Evolutionary conservation across 805 yeast species (phyloP).

Genomic region (Nakazawaea pomicola): DNA sequence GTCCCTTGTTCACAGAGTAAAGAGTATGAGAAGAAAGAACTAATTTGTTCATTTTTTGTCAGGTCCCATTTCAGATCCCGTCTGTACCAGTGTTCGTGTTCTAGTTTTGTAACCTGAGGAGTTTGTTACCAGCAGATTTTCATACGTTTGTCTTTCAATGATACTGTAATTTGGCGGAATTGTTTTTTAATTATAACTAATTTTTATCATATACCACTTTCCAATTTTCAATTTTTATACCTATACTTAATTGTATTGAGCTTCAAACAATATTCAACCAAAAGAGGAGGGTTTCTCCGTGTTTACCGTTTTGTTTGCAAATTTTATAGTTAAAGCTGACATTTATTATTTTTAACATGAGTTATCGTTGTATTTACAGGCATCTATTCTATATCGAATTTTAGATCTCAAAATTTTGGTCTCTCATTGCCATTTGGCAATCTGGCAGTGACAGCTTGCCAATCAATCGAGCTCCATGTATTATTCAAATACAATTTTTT

Average conservation of each 20-base stretch:
- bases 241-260: too few relatives aligned
- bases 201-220: too few relatives aligned
- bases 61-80: background rate
- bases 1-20: conserved; percentile 69
- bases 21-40: conserved; percentile 15
- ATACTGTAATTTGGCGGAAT: too few relatives aligned
- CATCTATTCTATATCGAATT: background rate
- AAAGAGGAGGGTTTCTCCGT: too few relatives aligned
- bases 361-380: conserved; percentile 1
- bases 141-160: too few relatives aligned
- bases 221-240: too few relatives aligned
- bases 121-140: too few relatives aligned
- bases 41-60: background rate
- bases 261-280: too few relatives aligned
- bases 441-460: conserved; percentile 66
- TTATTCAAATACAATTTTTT: conserved; percentile 66
- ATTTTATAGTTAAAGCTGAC: too few relatives aligned
- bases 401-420: conserved; percentile 6
- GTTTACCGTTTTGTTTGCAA: too few relatives aligned
- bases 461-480: conserved; percentile 75
- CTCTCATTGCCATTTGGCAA: conserved; percentile 17
- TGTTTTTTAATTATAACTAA: too few relatives aligned
- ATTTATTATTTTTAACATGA: background rate
- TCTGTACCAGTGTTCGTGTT: background rate
- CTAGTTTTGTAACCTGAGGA: background rate